phyloP scores from a whole-genome alignment of 331 rosid genomes.

The Cucumis variabilis region DNA sequence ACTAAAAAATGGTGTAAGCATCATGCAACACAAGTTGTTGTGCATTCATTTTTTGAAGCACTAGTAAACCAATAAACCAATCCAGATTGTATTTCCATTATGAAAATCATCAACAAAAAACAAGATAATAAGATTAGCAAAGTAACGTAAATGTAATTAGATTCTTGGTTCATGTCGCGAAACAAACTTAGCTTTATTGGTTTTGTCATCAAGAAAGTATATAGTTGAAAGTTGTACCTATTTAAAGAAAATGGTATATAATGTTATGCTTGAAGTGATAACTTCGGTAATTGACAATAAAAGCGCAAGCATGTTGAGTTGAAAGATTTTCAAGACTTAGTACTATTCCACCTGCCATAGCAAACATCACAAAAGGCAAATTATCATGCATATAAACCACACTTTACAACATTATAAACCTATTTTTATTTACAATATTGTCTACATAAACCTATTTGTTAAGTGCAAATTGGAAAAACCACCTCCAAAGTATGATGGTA shows the following conservation, averaged over 20 bases:
- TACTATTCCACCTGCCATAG: slow-evolving; percentile 86
- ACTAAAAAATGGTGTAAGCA: no score
- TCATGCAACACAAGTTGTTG: no score
- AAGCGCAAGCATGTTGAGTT: slow-evolving; percentile 89
- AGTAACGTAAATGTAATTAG: slow-evolving; percentile 43
- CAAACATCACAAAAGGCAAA: slow-evolving; percentile 82
- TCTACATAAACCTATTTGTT: no score
- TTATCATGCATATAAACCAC: slow-evolving; percentile 57
- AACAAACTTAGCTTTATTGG: slow-evolving; percentile 61
- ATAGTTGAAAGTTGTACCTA: slow-evolving; percentile 89
- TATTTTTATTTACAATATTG: background rate
- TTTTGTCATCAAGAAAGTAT: slow-evolving; percentile 85
- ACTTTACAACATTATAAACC: background rate
- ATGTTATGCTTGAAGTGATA: slow-evolving; percentile 70
- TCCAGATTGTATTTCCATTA: no score
- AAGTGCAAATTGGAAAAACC: no score
- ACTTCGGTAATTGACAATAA: slow-evolving; percentile 91
- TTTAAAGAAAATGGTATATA: slow-evolving; percentile 22
- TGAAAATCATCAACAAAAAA: background rate
- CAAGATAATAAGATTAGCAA: background rate
- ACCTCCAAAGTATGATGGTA: no score
- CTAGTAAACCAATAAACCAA: no score
- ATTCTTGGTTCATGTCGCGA: slow-evolving; percentile 36
- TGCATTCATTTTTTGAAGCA: no score
- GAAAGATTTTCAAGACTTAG: slow-evolving; percentile 83